phyloP scores from a whole-genome alignment of 768 basidiomycete species.

The Candolleomyces efflorescens region DNA sequence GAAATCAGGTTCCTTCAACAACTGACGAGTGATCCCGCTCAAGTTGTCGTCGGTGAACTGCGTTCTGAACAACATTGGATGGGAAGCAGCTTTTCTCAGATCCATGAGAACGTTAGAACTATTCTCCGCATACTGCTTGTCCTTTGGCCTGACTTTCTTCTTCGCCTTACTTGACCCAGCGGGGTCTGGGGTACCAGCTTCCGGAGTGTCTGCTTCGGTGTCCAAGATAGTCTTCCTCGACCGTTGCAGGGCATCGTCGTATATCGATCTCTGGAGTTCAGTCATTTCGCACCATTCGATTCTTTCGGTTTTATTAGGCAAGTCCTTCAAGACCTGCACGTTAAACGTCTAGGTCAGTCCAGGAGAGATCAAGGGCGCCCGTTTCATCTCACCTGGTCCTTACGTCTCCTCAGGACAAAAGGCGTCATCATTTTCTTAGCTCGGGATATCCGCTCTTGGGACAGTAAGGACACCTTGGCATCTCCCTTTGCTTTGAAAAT shows the following conservation, averaged over 20 bases:
- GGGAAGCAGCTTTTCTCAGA: slow-evolving; percentile 91
- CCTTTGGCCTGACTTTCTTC: slow-evolving; percentile 48
- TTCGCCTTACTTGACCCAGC: slow-evolving; percentile 33
- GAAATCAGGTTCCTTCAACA: slow-evolving; percentile 91
- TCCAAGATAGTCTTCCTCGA: slow-evolving; percentile 79
- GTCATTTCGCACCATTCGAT: slow-evolving; percentile 98
- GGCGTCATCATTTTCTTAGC: slow-evolving; percentile 99
- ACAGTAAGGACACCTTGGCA: slow-evolving; percentile 80
- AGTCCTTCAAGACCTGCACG: slow-evolving; percentile 79
- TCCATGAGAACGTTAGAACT: slow-evolving; percentile 96
- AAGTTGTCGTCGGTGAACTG: slow-evolving; percentile 76
- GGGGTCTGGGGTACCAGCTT: slow-evolving; percentile 17
- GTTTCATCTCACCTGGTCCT: slow-evolving; percentile 66
- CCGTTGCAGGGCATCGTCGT: slow-evolving; percentile 79
- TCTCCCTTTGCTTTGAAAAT: slow-evolving; percentile 99
- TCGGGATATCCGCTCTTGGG: slow-evolving; percentile 88
- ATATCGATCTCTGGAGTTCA: slow-evolving; percentile 72
- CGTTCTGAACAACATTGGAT: slow-evolving; percentile 93
- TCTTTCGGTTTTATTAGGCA: slow-evolving; percentile 89
- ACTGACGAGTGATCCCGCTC: slow-evolving; percentile 68
- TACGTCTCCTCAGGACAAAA: slow-evolving; percentile 93
- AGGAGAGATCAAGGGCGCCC: slow-evolving; percentile 8
- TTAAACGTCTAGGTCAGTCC: neutral
- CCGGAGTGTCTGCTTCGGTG: slow-evolving; percentile 17
- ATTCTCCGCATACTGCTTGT: slow-evolving; percentile 72